These are phyloP conservation scores for Zizania latifolia DNA, from an alignment of 176 grass and related monocot species.

Conservation along the genomic window DNA sequence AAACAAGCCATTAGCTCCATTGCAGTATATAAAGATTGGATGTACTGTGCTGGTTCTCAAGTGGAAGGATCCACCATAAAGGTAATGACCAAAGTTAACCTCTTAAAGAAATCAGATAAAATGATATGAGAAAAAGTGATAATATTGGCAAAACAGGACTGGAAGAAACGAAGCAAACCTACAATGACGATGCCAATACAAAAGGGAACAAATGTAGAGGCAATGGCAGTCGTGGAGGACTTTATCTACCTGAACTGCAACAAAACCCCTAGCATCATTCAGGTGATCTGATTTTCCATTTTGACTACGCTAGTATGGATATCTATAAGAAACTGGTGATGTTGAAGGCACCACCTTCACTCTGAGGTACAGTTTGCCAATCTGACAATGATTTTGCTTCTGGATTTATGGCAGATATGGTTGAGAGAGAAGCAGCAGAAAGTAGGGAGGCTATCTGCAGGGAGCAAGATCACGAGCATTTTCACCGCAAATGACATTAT, in stretches of 20 bases:
- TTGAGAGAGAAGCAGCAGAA: constrained; percentile 88
- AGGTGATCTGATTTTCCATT: constrained; percentile 37
- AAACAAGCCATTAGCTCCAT: constrained; percentile 72
- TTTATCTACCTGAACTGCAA: constrained; percentile 93
- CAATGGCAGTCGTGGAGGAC: constrained; percentile 86
- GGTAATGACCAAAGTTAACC: constrained; percentile 46
- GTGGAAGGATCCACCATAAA: constrained; percentile 83
- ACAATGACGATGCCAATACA: constrained; percentile 40
- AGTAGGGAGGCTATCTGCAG: constrained; percentile 79
- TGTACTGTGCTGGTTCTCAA: constrained; percentile 73
- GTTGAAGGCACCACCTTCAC: not conserved
- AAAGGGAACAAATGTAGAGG: constrained; percentile 49
- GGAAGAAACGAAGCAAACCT: constrained; percentile 60
- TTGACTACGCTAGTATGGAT: not conserved
- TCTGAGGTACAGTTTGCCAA: not conserved
- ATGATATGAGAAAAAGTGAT: not conserved
- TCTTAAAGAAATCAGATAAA: constrained; percentile 17
- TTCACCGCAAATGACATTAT: constrained; percentile 74
- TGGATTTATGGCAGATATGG: constrained; percentile 63
- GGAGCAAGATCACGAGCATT: constrained; percentile 81
- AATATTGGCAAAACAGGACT: constrained; percentile 51
- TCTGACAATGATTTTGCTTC: constrained; percentile 25
- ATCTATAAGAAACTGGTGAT: not conserved
- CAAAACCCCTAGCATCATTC: constrained; percentile 59
- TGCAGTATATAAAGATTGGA: constrained; percentile 78